Evolutionary conservation across 2,329 filamentous ascomycete genomes (phyloP).

Genomic region (Fusarium vanettenii): DNA sequence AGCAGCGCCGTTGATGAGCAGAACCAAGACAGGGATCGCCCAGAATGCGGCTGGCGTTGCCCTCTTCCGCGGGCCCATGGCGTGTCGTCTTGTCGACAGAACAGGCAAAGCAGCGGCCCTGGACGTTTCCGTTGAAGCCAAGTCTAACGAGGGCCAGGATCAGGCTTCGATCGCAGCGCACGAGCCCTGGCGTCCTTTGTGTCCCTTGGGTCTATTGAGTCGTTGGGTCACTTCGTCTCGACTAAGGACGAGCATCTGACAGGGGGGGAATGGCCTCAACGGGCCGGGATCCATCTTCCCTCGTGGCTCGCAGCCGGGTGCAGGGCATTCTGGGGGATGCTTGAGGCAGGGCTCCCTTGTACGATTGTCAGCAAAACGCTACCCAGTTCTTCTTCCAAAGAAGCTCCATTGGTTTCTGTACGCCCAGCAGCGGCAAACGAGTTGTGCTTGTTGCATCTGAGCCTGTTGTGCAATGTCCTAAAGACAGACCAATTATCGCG

Average conservation of each 20-base stretch:
- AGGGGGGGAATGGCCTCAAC: slow-evolving; percentile 19
- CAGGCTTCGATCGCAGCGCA: slow-evolving; percentile 29
- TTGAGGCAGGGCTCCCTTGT: slow-evolving; percentile 25
- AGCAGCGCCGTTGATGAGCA: slow-evolving; percentile 27
- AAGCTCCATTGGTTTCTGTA: background rate
- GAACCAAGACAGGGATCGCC: slow-evolving; percentile 30
- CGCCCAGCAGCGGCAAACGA: background rate
- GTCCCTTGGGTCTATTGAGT: slow-evolving; percentile 1
- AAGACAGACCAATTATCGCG: background rate
- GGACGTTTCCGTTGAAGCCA: slow-evolving; percentile 35
- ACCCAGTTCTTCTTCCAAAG: background rate
- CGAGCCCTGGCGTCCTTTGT: slow-evolving; percentile 27
- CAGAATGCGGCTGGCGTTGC: slow-evolving; percentile 23
- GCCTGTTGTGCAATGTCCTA: slow-evolving; percentile 6
- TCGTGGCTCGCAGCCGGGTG: slow-evolving; percentile 32
- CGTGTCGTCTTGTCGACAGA: slow-evolving; percentile 28
- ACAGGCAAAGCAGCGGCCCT: slow-evolving; percentile 30
- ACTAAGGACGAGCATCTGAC: slow-evolving; percentile 4
- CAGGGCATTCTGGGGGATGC: slow-evolving; percentile 30
- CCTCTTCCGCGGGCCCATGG: slow-evolving; percentile 26
- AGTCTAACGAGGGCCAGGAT: slow-evolving; percentile 19
- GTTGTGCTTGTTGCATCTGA: background rate
- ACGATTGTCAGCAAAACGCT: slow-evolving; percentile 8
- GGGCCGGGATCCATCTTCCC: slow-evolving; percentile 23
- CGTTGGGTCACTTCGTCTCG: slow-evolving; percentile 21